Base-by-base conservation (phyloP, 345 rosid species). In the Camelina laxa region DNA sequence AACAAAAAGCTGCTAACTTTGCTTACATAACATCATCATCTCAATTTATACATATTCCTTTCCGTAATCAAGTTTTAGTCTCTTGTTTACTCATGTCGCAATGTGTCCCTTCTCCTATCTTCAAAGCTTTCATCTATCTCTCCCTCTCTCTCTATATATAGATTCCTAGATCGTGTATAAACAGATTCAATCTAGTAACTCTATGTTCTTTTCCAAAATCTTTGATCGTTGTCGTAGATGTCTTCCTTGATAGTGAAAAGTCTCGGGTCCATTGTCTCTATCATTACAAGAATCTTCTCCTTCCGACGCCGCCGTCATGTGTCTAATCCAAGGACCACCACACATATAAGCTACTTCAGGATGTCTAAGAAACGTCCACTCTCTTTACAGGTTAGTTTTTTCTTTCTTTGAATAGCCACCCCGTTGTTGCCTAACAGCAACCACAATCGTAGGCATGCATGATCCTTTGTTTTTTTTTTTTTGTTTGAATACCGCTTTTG, bases 361-460 rank as follows among this genome's bases (percentile, higher is more conserved):
- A 93, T 87, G 94, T 85, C 89, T 17, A 88, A 77, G 91, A 82
- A 79, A 22, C 90, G 83, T 56, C 96, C 90, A 66, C 91, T 93
- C 82, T 91, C 96, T 73, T 83, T 93, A 85, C 97, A 91, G 98
- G 98, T 90, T 84, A 12, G 22, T 72, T 22, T 72, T 36, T 42
- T 14, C 79, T 56, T 53, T 38, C 54, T 33, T 27, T 49, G 16
- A 19, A 12, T 30, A 14, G 66, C 5, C 20, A 65, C 19, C 13
- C 11, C n/a, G 30, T 31, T 61, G 27, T 53, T 4, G 9, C 35
- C 30, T 15, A 55, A 44, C 31, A 12, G 24, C 49, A 38, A 21
- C 2, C 30, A 19, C 19, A 51, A 38, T 39, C 16, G 22, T 22
- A 54, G 27, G 51, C 51, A 55, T 59, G 16, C 12, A 7, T 33